A percentile compares a stretch with the other conserved stretches of the same genome.
Evolutionary conservation across 2,329 filamentous ascomycete species (phyloP).

Genomic region (Alternaria burnsii): DNA sequence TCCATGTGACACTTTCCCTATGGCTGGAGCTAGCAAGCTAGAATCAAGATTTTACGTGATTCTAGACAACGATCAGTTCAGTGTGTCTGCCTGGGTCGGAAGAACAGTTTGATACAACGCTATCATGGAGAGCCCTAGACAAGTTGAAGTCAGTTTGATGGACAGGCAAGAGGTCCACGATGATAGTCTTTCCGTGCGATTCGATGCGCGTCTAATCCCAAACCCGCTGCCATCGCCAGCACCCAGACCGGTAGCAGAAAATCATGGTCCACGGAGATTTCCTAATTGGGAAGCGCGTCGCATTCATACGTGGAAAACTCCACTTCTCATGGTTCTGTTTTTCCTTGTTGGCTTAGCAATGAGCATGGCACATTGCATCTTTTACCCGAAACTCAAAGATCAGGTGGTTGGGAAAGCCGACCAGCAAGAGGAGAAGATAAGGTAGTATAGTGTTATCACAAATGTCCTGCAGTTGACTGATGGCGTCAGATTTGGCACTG

Average conservation of each 20-base stretch:
- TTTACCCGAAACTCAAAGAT: neutral
- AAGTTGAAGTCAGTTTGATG: neutral
- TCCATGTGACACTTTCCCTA: neutral
- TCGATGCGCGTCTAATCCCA: neutral
- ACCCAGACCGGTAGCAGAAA: neutral
- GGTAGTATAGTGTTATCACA: neutral
- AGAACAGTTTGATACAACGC: neutral
- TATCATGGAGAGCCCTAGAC: neutral
- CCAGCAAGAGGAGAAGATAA: neutral
- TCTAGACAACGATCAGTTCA: neutral
- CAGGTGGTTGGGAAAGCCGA: neutral
- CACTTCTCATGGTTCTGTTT: neutral
- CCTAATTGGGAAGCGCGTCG: neutral
- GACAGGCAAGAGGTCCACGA: neutral
- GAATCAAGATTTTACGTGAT: neutral
- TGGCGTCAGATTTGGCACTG: neutral
- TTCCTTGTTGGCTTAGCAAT: neutral
- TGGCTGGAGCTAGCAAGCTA: neutral
- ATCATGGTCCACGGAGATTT: neutral
- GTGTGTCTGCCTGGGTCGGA: neutral
- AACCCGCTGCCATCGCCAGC: neutral
- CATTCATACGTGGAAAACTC: neutral
- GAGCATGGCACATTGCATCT: slow-evolving; percentile 1
- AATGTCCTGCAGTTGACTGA: neutral
- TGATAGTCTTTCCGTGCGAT: neutral